These are phyloP conservation scores for Stachybotrys chartarum DNA, from an alignment of 2,329 filamentous ascomycete species.

Conservation along the genomic window DNA sequence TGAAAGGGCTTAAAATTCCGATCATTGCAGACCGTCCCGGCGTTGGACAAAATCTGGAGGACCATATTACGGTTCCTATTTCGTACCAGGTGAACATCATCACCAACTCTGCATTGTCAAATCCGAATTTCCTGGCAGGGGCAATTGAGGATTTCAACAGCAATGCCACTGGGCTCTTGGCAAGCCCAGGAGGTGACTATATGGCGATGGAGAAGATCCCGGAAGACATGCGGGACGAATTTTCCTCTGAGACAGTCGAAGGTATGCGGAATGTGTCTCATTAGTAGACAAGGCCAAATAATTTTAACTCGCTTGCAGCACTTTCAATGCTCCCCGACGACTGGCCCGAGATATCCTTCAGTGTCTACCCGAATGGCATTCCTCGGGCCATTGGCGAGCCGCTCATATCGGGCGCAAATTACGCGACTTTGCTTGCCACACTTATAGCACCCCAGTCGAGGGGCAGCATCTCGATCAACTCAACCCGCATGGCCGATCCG, in stretches of 20 bases:
- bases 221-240: neutral
- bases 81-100: slow-evolving; percentile 4
- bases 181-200: neutral
- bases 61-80: slow-evolving; percentile 5
- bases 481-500: neutral
- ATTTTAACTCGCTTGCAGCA: neutral
- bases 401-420: neutral
- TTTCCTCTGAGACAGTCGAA: neutral
- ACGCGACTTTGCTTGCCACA: neutral
- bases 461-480: neutral
- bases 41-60: slow-evolving; percentile 5
- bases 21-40: slow-evolving; percentile 1
- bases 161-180: neutral
- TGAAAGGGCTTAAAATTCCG: slow-evolving; percentile 1
- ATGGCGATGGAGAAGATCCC: neutral
- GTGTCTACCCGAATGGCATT: neutral
- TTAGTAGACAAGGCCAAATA: neutral
- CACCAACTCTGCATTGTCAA: slow-evolving; percentile 1
- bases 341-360: neutral
- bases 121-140: neutral
- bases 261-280: neutral
- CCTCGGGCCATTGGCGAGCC: neutral
- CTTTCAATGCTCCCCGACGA: neutral
- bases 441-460: neutral
- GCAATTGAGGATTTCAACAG: neutral